Percentiles rank a stretch among this genome's conserved stretches.
Evolutionary conservation across 2,329 filamentous ascomycete genomes (phyloP).

Genomic region (Hypoxylon sp.): DNA sequence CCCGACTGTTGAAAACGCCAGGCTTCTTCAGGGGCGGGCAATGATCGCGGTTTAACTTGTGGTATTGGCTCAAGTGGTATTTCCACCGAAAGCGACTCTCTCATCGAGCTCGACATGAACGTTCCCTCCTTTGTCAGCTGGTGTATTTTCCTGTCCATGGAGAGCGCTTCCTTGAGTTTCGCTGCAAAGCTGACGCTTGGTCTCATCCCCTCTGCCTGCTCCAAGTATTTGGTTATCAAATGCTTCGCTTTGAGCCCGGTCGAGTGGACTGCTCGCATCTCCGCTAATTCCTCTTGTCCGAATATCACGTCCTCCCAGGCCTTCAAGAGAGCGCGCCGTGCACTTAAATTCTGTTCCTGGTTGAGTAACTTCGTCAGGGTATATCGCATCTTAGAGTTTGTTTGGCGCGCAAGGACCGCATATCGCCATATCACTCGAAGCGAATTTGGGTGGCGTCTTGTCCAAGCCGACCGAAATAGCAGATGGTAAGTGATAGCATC

Average conservation of each 20-base stretch:
- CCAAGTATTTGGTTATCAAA: slow-evolving; percentile 40
- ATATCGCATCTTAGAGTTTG: slow-evolving; percentile 45
- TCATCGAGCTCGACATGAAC: slow-evolving; percentile 36
- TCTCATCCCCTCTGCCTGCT: slow-evolving; percentile 27
- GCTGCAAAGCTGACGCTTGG: slow-evolving; percentile 35
- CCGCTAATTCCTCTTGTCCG: slow-evolving; percentile 45
- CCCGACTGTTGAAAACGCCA: neutral
- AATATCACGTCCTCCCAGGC: slow-evolving; percentile 51
- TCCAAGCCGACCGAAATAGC: slow-evolving; percentile 50
- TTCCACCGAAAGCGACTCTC: slow-evolving; percentile 44
- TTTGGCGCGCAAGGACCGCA: slow-evolving; percentile 36
- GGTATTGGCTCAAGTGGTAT: slow-evolving; percentile 42
- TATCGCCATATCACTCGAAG: slow-evolving; percentile 54
- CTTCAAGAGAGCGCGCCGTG: slow-evolving; percentile 42
- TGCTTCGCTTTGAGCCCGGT: slow-evolving; percentile 4
- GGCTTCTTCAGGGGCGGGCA: neutral
- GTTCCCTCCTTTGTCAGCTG: slow-evolving; percentile 37
- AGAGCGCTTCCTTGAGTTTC: slow-evolving; percentile 50
- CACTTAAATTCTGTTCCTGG: slow-evolving; percentile 13
- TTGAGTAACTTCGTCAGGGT: slow-evolving; percentile 43
- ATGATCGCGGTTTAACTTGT: neutral
- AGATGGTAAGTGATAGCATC: slow-evolving; percentile 48
- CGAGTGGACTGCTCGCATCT: slow-evolving; percentile 23
- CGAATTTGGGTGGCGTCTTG: slow-evolving; percentile 50
- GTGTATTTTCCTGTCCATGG: slow-evolving; percentile 50